phyloP scores from a whole-genome alignment of 2,329 filamentous ascomycete genomes.

The Fusarium humuli region DNA sequence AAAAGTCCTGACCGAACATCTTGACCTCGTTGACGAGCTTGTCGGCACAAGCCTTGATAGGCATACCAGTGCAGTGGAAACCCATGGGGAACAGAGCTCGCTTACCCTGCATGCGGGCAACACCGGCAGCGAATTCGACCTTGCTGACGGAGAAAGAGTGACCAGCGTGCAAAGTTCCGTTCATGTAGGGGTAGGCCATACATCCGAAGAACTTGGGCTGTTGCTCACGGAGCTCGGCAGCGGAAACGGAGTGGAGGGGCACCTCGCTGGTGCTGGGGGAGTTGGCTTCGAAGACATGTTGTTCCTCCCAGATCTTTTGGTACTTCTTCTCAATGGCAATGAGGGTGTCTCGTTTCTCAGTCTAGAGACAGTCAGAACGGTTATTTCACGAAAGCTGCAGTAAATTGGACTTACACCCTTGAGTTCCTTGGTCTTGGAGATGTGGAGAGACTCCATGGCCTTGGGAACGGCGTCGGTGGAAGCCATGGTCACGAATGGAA shows the following conservation, averaged over 20 bases:
- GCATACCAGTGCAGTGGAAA: slow-evolving; percentile 94
- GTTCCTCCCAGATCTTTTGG: slow-evolving; percentile 72
- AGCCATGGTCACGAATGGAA: slow-evolving; percentile 57
- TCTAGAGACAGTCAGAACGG: slow-evolving; percentile 60
- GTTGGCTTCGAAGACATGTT: slow-evolving; percentile 81
- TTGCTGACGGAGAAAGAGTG: slow-evolving; percentile 94
- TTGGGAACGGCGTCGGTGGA: slow-evolving; percentile 55
- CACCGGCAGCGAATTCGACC: slow-evolving; percentile 90
- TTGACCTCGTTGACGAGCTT: slow-evolving; percentile 92
- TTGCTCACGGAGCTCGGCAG: slow-evolving; percentile 80
- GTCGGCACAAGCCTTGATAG: slow-evolving; percentile 97
- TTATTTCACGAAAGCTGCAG: background rate
- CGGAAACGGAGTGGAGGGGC: slow-evolving; percentile 77
- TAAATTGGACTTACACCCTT: slow-evolving; percentile 61
- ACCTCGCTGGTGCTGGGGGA: slow-evolving; percentile 84
- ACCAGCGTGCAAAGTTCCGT: slow-evolving; percentile 88
- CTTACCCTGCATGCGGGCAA: slow-evolving; percentile 91
- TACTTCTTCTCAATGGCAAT: slow-evolving; percentile 91
- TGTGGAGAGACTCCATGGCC: slow-evolving; percentile 63
- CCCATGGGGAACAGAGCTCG: slow-evolving; percentile 88
- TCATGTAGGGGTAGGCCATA: slow-evolving; percentile 75
- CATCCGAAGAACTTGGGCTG: slow-evolving; percentile 89
- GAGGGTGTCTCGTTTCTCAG: slow-evolving; percentile 86
- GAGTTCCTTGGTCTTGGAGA: slow-evolving; percentile 71
- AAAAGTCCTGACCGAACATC: slow-evolving; percentile 88